Conservation (phyloP, 129 eudicot species). For the Smallanthus sonchifolius region DNA sequence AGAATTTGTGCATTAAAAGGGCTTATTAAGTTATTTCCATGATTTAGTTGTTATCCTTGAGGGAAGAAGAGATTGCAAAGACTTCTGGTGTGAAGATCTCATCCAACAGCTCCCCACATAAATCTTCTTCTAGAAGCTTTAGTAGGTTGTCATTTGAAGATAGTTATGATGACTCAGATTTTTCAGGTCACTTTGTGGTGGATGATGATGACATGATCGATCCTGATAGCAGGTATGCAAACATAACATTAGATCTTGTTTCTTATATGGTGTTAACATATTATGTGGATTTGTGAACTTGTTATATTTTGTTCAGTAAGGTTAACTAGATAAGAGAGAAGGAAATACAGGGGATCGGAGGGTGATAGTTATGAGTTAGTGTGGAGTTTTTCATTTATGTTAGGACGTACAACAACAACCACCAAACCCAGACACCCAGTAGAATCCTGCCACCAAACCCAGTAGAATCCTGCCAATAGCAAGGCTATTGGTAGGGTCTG, state of each 20-base stretch:
- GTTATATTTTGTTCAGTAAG: not conserved
- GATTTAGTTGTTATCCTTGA: conserved; percentile 45
- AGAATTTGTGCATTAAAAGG: not conserved
- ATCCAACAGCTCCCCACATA: conserved; percentile 58
- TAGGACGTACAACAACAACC: too few species aligned
- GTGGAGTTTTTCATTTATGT: not conserved
- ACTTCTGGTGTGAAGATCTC: conserved; percentile 43
- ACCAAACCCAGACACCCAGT: too few species aligned
- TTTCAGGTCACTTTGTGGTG: conserved; percentile 79
- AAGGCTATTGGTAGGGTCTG: too few species aligned
- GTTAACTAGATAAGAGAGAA: not conserved
- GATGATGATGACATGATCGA: conserved; percentile 74
- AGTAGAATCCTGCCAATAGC: too few species aligned
- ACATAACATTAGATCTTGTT: not conserved
- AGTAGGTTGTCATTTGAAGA: conserved; percentile 70
- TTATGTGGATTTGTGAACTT: conserved; percentile 2
- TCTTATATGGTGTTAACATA: conserved; percentile 8
- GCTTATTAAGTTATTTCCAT: not conserved
- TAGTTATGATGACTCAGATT: conserved; percentile 73
- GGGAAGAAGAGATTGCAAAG: conserved; percentile 59
- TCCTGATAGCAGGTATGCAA: conserved; percentile 70
- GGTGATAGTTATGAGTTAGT: not conserved
- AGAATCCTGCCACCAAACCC: too few species aligned
- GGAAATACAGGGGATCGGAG: not conserved
- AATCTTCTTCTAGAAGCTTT: conserved; percentile 70